A percentile compares a stretch with the other conserved stretches of the same genome.
These are phyloP conservation scores for Fagopyrum tataricum DNA, from an alignment of 148 eudicot genomes.

Conservation along the genomic window DNA sequence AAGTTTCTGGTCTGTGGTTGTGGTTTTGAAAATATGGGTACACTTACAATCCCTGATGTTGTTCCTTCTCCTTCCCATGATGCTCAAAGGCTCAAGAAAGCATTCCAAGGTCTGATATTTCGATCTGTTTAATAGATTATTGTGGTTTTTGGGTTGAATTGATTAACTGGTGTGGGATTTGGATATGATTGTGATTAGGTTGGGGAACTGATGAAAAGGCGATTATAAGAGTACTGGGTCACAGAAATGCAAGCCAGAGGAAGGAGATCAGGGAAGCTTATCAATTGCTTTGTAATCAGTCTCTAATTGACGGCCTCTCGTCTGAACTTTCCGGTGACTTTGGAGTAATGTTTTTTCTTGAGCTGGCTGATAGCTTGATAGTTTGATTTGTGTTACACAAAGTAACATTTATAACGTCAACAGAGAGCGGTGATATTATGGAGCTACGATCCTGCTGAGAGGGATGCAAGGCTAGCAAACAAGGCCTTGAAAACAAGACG, in stretches of 20 bases:
- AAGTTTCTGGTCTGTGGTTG: constrained; percentile 11
- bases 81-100: constrained; percentile 41
- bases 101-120: constrained; percentile 35
- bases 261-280: constrained; percentile 53
- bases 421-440: constrained; percentile 68
- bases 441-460: constrained; percentile 78
- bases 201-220: constrained; percentile 61
- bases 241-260: constrained; percentile 65
- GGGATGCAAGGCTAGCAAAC: constrained; percentile 68
- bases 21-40: constrained; percentile 24
- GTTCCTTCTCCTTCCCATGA: constrained; percentile 60
- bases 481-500: constrained; percentile 42
- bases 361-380: too few species aligned
- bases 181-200: constrained; percentile 29
- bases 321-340: constrained; percentile 79
- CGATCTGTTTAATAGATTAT: background rate
- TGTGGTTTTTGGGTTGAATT: background rate
- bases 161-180: constrained; percentile 5
- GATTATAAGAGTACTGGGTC: constrained; percentile 49
- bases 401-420: background rate
- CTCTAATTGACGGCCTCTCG: constrained; percentile 40
- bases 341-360: constrained; percentile 25
- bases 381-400: background rate
- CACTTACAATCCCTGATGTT: constrained; percentile 37
- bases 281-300: constrained; percentile 43